Base-by-base conservation (phyloP, 768 basidiomycete species). In the Lentinus tigrinus region DNA sequence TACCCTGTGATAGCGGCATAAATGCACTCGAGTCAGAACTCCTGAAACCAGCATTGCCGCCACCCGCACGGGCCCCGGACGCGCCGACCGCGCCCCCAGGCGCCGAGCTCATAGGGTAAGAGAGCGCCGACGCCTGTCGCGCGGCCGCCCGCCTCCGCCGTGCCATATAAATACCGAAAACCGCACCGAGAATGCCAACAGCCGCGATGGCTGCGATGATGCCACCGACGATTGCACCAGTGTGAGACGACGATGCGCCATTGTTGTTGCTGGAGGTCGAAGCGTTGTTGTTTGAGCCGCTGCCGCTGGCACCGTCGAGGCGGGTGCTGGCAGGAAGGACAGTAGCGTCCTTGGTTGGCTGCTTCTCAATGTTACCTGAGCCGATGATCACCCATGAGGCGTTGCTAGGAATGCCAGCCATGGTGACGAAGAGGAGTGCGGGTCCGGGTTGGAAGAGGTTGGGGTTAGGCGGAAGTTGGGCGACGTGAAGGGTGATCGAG, bases 391-490 rank as follows among this genome's bases (percentile, higher is more conserved):
- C 80, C 71, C 81, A 82, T 11, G 84, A 82, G 2, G 89, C 95
- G 58, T 86, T 87, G 52, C 85, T 88, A 2, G 95, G 95, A 13
- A 97, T 83, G 39, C 93, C 94, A 61, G 88, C 79, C 60, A 98
- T 81, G 36, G 85, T 88, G 57, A 95, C 89, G 67, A 85, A 97
- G 59, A 95, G 58, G 62, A 95, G 77, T 0, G 83, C 89, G 8
- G 95, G 95, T 5, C 95, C 95, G 4, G 96, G 95, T 65, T 89
- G 87, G 77, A 97, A 82, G 66, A 98, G 65, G 69, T 91, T 89
- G 10, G 95, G 77, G 73, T 91, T 93, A 0, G 93, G 89, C 0
- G 92, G 93, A 8, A 85, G 79, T 69, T 95, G 95, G 1, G 88
- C 74, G 44, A 92, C 89, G 71, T 95, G 88, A 3, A 97, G 74